These are phyloP conservation scores for Chaetomiaceae sp. DNA, from an alignment of 2,329 filamentous ascomycete genomes.

Conservation along the genomic window DNA sequence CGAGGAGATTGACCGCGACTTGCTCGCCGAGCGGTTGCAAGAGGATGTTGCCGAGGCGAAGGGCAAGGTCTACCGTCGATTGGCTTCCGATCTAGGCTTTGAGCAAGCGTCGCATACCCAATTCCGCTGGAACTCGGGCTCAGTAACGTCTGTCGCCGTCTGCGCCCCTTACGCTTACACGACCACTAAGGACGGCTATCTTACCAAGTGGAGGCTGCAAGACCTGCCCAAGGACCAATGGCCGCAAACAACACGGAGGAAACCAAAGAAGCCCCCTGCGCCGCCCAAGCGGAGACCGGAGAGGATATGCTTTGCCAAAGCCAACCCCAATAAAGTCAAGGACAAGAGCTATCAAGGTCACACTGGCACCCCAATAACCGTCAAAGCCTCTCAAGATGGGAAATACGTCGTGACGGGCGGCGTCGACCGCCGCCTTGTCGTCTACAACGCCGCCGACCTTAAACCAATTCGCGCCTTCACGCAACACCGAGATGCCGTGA, in stretches of 20 bases:
- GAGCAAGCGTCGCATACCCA: constrained; percentile 59
- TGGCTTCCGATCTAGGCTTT: constrained; percentile 69
- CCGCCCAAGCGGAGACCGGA: constrained; percentile 57
- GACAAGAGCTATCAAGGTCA: constrained; percentile 70
- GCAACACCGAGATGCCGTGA: constrained; percentile 87
- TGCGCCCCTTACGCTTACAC: constrained; percentile 81
- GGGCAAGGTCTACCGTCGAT: constrained; percentile 76
- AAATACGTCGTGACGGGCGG: constrained; percentile 89
- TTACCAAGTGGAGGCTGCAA: constrained; percentile 87
- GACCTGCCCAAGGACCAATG: constrained; percentile 55
- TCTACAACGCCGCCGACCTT: constrained; percentile 78
- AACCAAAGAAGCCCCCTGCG: constrained; percentile 51
- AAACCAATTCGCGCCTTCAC: constrained; percentile 75
- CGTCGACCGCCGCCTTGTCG: constrained; percentile 73
- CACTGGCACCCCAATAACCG: constrained; percentile 67
- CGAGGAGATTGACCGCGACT: constrained; percentile 83
- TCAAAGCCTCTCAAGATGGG: constrained; percentile 83
- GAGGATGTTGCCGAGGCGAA: constrained; percentile 91
- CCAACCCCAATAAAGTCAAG: constrained; percentile 51
- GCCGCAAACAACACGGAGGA: constrained; percentile 52
- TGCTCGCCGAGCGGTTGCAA: constrained; percentile 83
- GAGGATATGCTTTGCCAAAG: constrained; percentile 57
- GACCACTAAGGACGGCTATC: constrained; percentile 72
- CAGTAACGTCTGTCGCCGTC: constrained; percentile 73
- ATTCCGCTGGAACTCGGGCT: constrained; percentile 71